Base-by-base conservation (phyloP, 2,329 filamentous ascomycete species). In the Penicillium sp. region DNA sequence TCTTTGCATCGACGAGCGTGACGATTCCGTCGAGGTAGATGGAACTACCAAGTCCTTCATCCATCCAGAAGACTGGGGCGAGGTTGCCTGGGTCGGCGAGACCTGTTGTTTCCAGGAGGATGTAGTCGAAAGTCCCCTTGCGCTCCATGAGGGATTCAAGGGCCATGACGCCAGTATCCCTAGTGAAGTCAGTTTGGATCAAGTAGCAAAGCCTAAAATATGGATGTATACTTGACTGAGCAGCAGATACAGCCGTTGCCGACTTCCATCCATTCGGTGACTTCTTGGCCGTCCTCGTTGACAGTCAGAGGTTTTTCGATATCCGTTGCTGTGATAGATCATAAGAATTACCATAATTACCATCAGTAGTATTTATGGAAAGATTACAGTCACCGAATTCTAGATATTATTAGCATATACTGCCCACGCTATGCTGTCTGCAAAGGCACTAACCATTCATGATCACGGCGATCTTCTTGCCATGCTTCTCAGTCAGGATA, bases 221-320 rank as follows among this genome's bases (percentile, higher is more conserved):
- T 27, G 48, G n/a, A n/a, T 29, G 51, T 1, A 3, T 79, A 92
- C 86, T 97, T 99, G 64, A 97, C 92, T 3, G 91, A 96, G 75
- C 94, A 99, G 76, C 94, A 99, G 60, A 99, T 91, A 70, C 94
- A 99, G 56, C 94, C 94, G 63, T 99, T 99, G 46, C 90, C 91
- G 46, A 99, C 85, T 56, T 97, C 92, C 23, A 99, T 84, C 90
- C 95, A 99, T 78, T 96, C 91, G 68, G 94, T 88, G 6, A 93
- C 89, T 66, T 91, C 83, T 66, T 93, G 84, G 32, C 86, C 89
- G 52, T 87, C 88, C 68, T 92, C 86, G 69, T 88, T 96, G 61
- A 99, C 86, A 0, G 93, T 97, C 56, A 99, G 80, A 36, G 91
- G 92, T 70, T 96, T 97, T 72, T 99, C 94, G 59, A 99, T 96